Conservation (phyloP, 2,329 filamentous ascomycete genomes). For the Trichoderma arundinaceum region DNA sequence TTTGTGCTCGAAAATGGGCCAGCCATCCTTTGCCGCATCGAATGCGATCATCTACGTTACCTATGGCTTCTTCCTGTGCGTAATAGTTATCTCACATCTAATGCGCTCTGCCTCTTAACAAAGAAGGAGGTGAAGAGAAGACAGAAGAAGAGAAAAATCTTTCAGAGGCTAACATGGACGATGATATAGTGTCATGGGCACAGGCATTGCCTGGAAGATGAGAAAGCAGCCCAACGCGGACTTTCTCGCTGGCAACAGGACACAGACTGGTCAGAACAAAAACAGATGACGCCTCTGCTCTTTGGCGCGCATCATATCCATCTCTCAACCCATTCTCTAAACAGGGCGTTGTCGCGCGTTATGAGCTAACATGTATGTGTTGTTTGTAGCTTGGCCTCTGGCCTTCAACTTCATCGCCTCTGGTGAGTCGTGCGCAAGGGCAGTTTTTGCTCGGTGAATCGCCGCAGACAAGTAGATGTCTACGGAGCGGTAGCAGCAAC, state of each 20-base stretch:
- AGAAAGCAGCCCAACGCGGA: constrained; percentile 70
- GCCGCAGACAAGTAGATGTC: constrained; percentile 9
- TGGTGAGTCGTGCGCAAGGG: constrained; percentile 68
- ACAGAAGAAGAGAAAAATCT: background rate
- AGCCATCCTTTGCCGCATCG: constrained; percentile 75
- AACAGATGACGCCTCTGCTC: background rate
- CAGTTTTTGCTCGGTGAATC: constrained; percentile 22
- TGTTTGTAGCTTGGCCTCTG: constrained; percentile 70
- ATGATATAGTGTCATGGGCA: constrained; percentile 64
- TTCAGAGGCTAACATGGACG: constrained; percentile 32
- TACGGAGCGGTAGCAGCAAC: constrained; percentile 66
- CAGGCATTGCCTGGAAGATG: constrained; percentile 62
- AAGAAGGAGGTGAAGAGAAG: no score
- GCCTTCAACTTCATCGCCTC: constrained; percentile 90
- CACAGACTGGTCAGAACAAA: constrained; percentile 74
- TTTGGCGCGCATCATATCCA: background rate
- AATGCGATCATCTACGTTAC: constrained; percentile 85
- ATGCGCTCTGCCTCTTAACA: background rate
- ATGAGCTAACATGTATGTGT: constrained; percentile 41
- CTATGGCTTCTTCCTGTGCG: constrained; percentile 78
- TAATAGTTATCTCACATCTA: constrained; percentile 27
- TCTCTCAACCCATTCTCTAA: background rate
- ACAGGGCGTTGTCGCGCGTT: background rate
- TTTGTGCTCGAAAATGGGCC: constrained; percentile 63
- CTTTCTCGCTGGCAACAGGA: constrained; percentile 77